phyloP scores from a whole-genome alignment of 2,329 filamentous ascomycete species.

The Clarireedia homoeocarpa region DNA sequence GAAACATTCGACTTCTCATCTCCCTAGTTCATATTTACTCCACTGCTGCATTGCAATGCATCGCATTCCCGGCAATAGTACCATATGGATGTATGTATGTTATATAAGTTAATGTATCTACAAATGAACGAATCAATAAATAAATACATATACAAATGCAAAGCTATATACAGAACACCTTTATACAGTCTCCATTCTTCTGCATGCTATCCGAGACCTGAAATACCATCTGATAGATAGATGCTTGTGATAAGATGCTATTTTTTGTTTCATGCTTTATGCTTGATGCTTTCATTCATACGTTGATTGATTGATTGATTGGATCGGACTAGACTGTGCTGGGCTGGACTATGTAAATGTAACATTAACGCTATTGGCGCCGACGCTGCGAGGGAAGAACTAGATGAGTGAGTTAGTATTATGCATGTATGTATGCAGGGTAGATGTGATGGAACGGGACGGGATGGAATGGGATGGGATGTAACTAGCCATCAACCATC shows the following conservation, averaged over 20 bases:
- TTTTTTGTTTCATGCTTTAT: too few relatives aligned
- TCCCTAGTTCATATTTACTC: too few relatives aligned
- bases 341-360: slow-evolving; percentile 28
- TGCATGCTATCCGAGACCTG: too few relatives aligned
- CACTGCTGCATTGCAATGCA: too few relatives aligned
- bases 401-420: slow-evolving; percentile 22
- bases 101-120: neutral
- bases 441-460: neutral
- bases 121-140: neutral
- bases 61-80: too few relatives aligned
- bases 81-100: neutral
- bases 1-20: too few relatives aligned
- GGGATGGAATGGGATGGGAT: too few relatives aligned
- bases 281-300: too few relatives aligned
- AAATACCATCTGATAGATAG: too few relatives aligned
- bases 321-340: neutral
- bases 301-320: neutral
- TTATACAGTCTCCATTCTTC: too few relatives aligned
- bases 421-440: neutral
- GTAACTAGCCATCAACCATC: neutral
- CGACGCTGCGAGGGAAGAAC: slow-evolving; percentile 43
- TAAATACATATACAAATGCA: neutral
- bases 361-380: slow-evolving; percentile 40
- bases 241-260: too few relatives aligned
- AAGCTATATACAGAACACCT: neutral